Evolutionary conservation across 169 alveolate species (phyloP).

Genomic region (Perkinsus chesapeaki): DNA sequence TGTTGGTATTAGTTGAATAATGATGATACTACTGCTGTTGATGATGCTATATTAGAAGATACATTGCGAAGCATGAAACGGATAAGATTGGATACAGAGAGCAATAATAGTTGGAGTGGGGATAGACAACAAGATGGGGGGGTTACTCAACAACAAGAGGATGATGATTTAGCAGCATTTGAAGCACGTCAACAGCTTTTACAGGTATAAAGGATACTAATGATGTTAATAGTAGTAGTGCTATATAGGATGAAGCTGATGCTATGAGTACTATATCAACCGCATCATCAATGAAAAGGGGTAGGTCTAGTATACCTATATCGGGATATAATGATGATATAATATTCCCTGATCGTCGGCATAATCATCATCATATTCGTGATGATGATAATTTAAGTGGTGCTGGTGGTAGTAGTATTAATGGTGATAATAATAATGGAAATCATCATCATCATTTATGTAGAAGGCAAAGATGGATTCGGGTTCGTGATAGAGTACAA

Average conservation of each 20-base stretch:
- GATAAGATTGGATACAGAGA: background rate
- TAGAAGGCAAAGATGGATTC: background rate
- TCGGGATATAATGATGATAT: background rate
- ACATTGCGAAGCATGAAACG: background rate
- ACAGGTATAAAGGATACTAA: background rate
- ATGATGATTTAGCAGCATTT: background rate
- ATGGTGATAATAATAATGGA: no score
- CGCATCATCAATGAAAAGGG: background rate
- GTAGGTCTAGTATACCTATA: background rate
- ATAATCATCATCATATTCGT: background rate
- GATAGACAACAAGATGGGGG: background rate
- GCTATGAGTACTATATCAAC: background rate
- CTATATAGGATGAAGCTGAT: background rate
- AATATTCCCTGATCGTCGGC: background rate
- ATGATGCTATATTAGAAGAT: background rate
- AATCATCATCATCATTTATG: background rate
- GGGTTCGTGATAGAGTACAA: constrained; percentile 1
- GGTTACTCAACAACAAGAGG: background rate
- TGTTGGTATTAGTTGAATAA: background rate
- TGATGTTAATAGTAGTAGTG: background rate
- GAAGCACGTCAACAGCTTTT: background rate
- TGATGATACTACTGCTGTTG: background rate
- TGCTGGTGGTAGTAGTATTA: no score
- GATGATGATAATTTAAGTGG: background rate
- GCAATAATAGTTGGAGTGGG: background rate